Evolutionary conservation across 2,329 filamentous ascomycete species (phyloP), one percentile per base, ranked within the genome.

Genomic region (Pyricularia grisea): DNA sequence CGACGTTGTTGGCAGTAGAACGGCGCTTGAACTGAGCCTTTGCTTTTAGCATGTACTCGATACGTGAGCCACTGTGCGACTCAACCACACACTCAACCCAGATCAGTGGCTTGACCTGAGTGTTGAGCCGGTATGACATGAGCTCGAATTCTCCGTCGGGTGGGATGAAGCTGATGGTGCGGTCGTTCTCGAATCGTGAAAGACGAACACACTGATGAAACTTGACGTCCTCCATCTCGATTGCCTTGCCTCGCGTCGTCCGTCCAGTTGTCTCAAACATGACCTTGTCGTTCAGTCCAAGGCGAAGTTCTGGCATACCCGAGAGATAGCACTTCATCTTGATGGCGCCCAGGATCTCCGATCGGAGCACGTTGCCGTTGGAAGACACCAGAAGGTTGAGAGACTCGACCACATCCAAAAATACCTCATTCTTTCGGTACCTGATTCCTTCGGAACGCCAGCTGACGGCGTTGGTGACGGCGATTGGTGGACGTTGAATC

Each of bases 301-400:
- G 81, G 31, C 95, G 90, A 76, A 99, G 81, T 81, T 99, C 95
- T 12, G 95, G 95, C 95, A 99, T 99, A 70, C 95, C 95, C 65
- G 93, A 97, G 20, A 99, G 85, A 78, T 99, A 99, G 81, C 95
- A 99, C 82, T 99, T 99, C 95, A 99, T 97, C 83, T 99, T 99
- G 79, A 99, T 90, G 63, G 95, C 94, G 69, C 95, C 95, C 28
- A 99, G 85, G 74, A 99, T 99, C 82, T 99, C 95, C 9, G 93
- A 97, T 28, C 95, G 91, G 71, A 99, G 83, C 4, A 99, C 95
- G 77, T 97, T 98, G 79, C 95, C 95, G 75, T 93, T 96, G 69
- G 94, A 88, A 68, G 93, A 96, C 25, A 99, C 95, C 25, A 99
- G 88, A 50, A 99, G 88, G 81, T 99, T 99, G 76, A 99, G 88